Percentiles rank a stretch among this genome's conserved stretches.
Conservation (phyloP, 2,329 filamentous ascomycete species). For the Talaromyces marneffei region DNA sequence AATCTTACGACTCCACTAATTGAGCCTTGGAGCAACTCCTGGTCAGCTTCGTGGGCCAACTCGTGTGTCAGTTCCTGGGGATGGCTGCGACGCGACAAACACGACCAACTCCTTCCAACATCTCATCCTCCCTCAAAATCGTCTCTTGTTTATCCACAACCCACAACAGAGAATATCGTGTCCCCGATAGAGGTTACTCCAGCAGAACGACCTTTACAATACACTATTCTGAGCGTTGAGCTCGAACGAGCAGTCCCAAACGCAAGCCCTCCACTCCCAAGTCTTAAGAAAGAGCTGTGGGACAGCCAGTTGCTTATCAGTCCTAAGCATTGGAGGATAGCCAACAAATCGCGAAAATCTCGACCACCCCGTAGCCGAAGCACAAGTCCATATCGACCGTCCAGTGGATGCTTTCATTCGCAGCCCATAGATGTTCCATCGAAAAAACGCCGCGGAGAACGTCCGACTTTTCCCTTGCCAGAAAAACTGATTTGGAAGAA, state of each 20-base stretch:
- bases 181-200: not conserved
- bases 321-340: not conserved
- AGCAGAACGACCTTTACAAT: not conserved
- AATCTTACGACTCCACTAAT: not conserved
- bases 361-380: not conserved
- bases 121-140: not conserved
- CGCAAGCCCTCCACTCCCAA: not conserved
- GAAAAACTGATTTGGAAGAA: slow-evolving; percentile 11
- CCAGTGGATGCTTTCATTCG: not conserved
- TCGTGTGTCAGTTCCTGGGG: slow-evolving; percentile 6
- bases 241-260: not conserved
- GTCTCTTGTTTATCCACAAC: not conserved
- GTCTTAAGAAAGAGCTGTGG: not conserved
- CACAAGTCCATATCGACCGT: not conserved
- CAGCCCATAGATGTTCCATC: not conserved
- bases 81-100: slow-evolving; percentile 1
- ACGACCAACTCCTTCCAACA: not conserved
- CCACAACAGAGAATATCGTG: not conserved
- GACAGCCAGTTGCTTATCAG: not conserved
- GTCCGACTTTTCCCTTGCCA: slow-evolving; percentile 8
- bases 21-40: not conserved
- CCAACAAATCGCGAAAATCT: not conserved
- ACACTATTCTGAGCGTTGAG: not conserved
- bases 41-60: not conserved
- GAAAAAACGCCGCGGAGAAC: not conserved